Base-by-base conservation (phyloP, 345 rosid species). In the Firmiana major region DNA sequence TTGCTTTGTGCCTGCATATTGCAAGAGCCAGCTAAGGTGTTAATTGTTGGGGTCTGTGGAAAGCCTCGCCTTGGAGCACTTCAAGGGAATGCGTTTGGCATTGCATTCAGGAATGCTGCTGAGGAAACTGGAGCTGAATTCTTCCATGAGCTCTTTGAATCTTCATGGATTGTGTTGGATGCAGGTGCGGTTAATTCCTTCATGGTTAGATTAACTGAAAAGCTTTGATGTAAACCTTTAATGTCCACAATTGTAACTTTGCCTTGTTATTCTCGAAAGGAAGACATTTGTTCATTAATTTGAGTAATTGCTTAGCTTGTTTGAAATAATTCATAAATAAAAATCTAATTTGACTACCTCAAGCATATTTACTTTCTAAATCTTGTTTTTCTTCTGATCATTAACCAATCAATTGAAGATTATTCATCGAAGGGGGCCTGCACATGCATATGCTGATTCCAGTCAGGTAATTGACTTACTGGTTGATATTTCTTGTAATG, bases 101-200 rank as follows among this genome's bases (percentile, higher is more conserved):
- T 81, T 77, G 97, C 98, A 49, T 96, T 96, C 74, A 89, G 93
- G 81, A 89, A 92, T 49, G 95, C 98, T 6, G 98, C 97, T 15
- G 86, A 87, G 71, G 97, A 93, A 78, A 92, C 86, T 46, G 91
- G 90, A 81, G 90, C 93, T 21, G 97, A 86, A 74, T 93, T 87
- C 89, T 93, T 90, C 84, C 98, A 96, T 21, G 99, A 96, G 85
- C 87, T 96, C 17, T 93, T 96, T 34, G 99, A 96, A 84, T 93
- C 98, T 85, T 96, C 99, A 7, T 96, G 99, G 99, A 96, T 96
- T 51, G 81, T 96, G 54, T 82, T 96, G 75, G 95, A 96, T 81
- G 85, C 79, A 78, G 87, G 77, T 73, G 92, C 89, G 0, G 92
- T 96, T 65, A 96, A 96, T 84, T 87, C 92, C 63, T 93, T 96